Base-by-base conservation (phyloP, 345 rosid genomes). In the Cochlearia excelsa region DNA sequence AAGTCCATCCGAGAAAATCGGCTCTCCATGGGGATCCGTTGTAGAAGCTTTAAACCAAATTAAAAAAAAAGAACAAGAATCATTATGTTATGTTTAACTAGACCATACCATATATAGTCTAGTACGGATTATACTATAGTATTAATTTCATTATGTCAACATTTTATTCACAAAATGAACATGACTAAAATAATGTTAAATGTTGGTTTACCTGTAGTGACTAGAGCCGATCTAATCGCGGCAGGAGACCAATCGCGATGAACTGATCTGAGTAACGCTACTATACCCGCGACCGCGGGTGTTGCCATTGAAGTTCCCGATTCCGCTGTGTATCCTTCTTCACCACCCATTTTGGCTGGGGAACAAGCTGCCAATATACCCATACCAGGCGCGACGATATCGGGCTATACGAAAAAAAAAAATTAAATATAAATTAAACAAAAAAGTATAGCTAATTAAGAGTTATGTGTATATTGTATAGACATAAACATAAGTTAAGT, bases 301-400 rank as follows among this genome's bases (percentile, higher is more conserved):
- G 76, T 7, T 26, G 82, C 59, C 77, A 72, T 72, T 43, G 82
- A 81, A 59, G 82, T 81, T 35, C 82, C 81, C 0, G 79, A 8
- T 16, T 44, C 5, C 0, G 52, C 8, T 1, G 6, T 28, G 42
- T 6, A 78, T 35, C 76, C 69, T 1, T 39, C n/a, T 3, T 72
- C 59, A 11, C 4, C 61, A 0, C 6, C 30, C 1, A 3, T 0
- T n/a, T 41, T 43, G 11, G n/a, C 11, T 28, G 80, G 77, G 26
- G 66, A 26, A 57, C 26, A 35, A 6, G 81, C 79, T 26, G 76
- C 79, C 27, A 80, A 16, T 43, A 77, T 63, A 28, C 37, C 48
- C 1, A 74, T 65, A 6, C 81, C 81, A 3, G 81, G 81, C 1
- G 78, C 84, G 1, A 72, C 70, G 5, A 80, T 62, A 43, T 75